These are phyloP conservation scores for Primulina tabacum DNA, from an alignment of 257 asterid genomes.

Conservation along the genomic window DNA sequence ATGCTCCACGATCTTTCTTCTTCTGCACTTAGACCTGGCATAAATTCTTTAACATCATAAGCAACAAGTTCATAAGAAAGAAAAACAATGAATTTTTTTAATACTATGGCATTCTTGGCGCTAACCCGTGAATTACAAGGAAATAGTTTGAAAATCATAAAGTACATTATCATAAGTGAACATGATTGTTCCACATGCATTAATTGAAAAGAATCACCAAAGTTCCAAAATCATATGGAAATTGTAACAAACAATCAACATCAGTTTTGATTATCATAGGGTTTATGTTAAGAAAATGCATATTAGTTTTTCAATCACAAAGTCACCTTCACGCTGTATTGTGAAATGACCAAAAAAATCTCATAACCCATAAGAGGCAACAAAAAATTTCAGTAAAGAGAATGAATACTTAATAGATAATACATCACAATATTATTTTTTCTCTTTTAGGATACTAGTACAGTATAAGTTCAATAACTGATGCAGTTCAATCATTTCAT, in stretches of 20 bases:
- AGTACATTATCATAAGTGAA: neutral
- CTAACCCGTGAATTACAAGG: neutral
- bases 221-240: constrained; percentile 1
- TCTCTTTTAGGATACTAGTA: too few relatives aligned
- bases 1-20: constrained; percentile 97
- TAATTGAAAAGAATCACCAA: constrained; percentile 2
- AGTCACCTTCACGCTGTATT: constrained; percentile 1
- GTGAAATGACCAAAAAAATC: neutral
- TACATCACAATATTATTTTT: neutral
- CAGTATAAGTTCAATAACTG: neutral
- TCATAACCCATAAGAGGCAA: neutral
- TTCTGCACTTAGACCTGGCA: constrained; percentile 73
- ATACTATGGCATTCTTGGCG: neutral
- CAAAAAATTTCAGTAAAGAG: neutral
- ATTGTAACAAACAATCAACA: constrained; percentile 10
- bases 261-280: neutral
- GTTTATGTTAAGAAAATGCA: neutral
- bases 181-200: neutral
- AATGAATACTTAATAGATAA: neutral
- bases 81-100: neutral
- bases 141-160: neutral
- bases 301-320: neutral
- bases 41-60: constrained; percentile 9
- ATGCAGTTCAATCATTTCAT: neutral
- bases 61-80: neutral